Base-by-base conservation (phyloP, 2,329 filamentous ascomycete genomes). In the Hansfordia pulvinata region DNA sequence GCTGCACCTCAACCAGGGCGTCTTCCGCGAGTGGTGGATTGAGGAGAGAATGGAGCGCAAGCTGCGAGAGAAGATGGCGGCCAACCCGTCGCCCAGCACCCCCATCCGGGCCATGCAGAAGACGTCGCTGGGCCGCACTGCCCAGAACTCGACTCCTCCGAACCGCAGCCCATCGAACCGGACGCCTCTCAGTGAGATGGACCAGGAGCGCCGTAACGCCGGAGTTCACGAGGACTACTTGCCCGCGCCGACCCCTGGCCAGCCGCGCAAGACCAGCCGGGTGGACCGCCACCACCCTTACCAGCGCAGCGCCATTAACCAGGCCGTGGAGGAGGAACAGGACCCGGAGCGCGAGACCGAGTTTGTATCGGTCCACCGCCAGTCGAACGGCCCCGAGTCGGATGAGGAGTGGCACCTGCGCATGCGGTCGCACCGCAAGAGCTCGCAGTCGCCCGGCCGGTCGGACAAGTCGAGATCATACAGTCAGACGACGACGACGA, bases 11-110 rank as follows among this genome's bases (percentile, higher is more conserved):
- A 94, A 98, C 59, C 90, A 98, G 55, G 81, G 81, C 19, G 77
- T 81, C 19, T 98, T 98, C 73, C 74, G 90, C n/a, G 85, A 96
- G 54, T 98, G 90, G 90, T 96, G 86, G 83, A 69, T 90, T 44
- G 84, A 85, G 56, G 81, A 88, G 57, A 81, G 85, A 46, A 58
- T 88, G 31, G 79, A 85, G 52, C 73, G 66, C 29, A 72, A 67
- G 49, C 56, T 75, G 28, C 56, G 69, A 24, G 71, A 68, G 47
- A 69, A 76, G 46, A 57, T 70, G 42, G 59, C 66, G 14, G 54
- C 58, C 20, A 61, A 59, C 30, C 42, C 50, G 10, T 46, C 54
- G 14, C 69, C 71, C 25, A 73, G 60, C 53, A 77, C 71, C 27
- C 74, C 63, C 31, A 69, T 64, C 36, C 69, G 60, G 48, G 66